Evolutionary conservation across 2,329 filamentous ascomycete species (phyloP), one percentile per base, ranked within the genome.

Genomic region (Cladophialophora chaetospira): DNA sequence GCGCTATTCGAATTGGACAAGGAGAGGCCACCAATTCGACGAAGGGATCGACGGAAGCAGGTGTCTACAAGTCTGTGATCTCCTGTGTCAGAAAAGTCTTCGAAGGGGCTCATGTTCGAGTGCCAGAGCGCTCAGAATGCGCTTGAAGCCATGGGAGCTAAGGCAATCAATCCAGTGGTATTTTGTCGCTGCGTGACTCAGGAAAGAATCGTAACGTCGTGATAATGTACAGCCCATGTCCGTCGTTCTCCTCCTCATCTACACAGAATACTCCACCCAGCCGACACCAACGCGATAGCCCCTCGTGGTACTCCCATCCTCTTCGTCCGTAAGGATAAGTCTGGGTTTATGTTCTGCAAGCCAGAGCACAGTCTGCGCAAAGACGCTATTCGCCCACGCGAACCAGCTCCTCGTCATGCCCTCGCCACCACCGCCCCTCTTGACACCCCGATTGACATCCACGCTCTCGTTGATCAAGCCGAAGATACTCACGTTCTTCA

Each of bases 311-410:
- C 51, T 84, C 45, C 82, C 73, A 10, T 85, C 86, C n/a, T 40
- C 42, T 6, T 47, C 85, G 38, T 83, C 73, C 11, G 85, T 87
- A 71, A 97, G 96, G 35, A 97, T 81, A 65, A 97, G 72, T 72
- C 96, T 84, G 3, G 94, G 94, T 73, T 96, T 96, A 70, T 93
- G 79, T 73, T 88, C 87, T 1, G 92, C 94, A 50, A 99, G 71
- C 75, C 97, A 91, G 49, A 99, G 76, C 43, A 99, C 90, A 0
- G 92, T 96, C 72, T 91, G 87, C 11, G 93, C 91, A 74, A 96
- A 97, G 9, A 99, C 91, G 0, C 91, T 94, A 66, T 99, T 99
- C 9, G 94, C 94, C 94, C 92, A 97, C 2, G 93, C 91, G 71
- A 97, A 97, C 93, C 93, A 97, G 68, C 88, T 91, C 63, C 91